Conservation (phyloP, 1,139 yeast species). For the Yamadazyma buinensis region DNA sequence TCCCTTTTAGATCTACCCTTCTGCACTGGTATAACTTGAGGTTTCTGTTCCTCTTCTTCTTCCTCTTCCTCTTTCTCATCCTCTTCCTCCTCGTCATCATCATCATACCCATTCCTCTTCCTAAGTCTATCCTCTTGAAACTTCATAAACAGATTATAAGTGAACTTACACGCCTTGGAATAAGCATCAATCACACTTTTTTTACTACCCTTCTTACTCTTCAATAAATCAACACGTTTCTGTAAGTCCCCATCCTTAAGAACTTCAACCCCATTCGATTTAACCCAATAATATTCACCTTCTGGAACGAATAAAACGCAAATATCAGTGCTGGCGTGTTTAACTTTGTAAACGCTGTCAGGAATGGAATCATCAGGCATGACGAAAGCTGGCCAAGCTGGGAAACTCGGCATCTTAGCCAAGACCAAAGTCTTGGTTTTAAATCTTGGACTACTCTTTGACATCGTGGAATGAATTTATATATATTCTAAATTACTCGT, state of each 20-base stretch:
- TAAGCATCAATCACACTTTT: constrained; percentile 39
- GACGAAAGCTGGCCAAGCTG: constrained; percentile 49
- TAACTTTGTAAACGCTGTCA: constrained; percentile 25
- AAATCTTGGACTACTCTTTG: constrained; percentile 11
- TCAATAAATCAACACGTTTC: constrained; percentile 17
- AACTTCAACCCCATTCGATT: constrained; percentile 34
- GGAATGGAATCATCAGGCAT: constrained; percentile 42
- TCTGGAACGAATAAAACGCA: constrained; percentile 49
- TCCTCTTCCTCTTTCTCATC: constrained; percentile 19
- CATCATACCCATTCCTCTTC: constrained; percentile 21
- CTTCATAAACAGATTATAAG: constrained; percentile 39
- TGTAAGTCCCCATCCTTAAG: constrained; percentile 27
- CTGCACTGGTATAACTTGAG: no score
- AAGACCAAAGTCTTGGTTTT: constrained; percentile 37
- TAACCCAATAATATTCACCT: constrained; percentile 48
- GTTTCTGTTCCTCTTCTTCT: constrained; percentile 11
- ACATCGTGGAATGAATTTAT: no score
- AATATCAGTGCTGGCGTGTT: constrained; percentile 34
- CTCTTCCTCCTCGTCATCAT: constrained; percentile 24
- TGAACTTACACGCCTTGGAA: constrained; percentile 35
- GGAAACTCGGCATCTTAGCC: constrained; percentile 48
- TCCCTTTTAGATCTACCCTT: no score
- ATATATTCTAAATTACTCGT: no score
- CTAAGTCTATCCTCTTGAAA: constrained; percentile 26
- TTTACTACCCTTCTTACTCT: constrained; percentile 22